Conservation (phyloP, 176 grass and related monocot genomes). For the Aechmea fasciata region DNA sequence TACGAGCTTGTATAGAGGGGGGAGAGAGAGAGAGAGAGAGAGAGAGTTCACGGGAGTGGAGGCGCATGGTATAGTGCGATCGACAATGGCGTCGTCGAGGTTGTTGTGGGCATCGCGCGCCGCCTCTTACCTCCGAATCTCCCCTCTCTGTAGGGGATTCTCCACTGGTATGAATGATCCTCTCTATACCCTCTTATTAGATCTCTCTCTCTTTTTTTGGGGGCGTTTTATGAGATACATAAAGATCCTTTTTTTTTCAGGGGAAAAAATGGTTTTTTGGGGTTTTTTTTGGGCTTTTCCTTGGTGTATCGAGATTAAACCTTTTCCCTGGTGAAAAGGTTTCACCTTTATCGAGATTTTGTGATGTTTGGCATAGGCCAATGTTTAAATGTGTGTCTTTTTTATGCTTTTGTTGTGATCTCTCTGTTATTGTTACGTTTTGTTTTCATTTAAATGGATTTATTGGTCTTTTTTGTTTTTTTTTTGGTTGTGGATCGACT, state of each 20-base stretch:
- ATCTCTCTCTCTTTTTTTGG: constrained; percentile 1
- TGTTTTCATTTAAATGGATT: background rate
- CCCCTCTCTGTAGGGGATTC: constrained; percentile 67
- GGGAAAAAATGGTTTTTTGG: background rate
- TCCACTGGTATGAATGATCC: constrained; percentile 44
- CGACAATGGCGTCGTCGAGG: constrained; percentile 43
- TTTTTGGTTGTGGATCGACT: background rate
- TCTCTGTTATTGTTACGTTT: background rate
- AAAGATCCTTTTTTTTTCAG: background rate
- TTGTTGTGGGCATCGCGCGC: constrained; percentile 88
- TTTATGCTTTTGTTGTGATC: background rate
- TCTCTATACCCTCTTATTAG: background rate
- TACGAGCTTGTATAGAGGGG: background rate
- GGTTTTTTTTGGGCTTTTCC: background rate
- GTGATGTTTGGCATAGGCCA: too few relatives aligned
- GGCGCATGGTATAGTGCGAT: background rate
- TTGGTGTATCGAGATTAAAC: too few relatives aligned
- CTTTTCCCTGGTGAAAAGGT: background rate
- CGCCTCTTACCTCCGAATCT: constrained; percentile 87
- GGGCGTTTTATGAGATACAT: background rate
- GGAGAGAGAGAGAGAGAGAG: constrained; percentile 1
- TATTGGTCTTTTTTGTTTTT: background rate
- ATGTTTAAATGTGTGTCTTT: background rate
- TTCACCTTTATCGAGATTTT: background rate
- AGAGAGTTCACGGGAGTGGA: constrained; percentile 19